Base-by-base conservation (phyloP, 208 protist genomes). In the Strigomonas culicis region DNA sequence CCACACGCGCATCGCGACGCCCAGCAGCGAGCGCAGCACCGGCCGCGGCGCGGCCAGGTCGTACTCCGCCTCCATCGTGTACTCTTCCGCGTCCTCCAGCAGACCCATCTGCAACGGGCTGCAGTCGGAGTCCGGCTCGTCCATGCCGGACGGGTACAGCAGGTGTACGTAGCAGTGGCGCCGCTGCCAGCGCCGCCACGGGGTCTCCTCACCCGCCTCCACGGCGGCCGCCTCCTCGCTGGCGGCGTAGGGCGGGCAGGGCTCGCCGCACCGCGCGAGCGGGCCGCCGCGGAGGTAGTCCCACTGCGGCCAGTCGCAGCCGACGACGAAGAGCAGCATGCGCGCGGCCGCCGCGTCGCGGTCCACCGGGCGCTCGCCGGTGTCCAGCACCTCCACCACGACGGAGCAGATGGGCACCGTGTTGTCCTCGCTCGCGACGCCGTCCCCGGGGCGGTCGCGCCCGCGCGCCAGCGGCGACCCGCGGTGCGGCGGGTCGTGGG, bases 291-390 rank as follows among this genome's bases (percentile, higher is more conserved):
- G 58, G 0, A 77, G 60, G 31, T 72, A 81, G 7, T 75, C 68
- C 71, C 72, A 75, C 71, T 77, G 72, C 43, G 68, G 67, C 62
- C 64, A 66, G 57, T 75, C 68, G 55, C 75, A 81, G 47, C 75
- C 75, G n/a, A 81, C 43, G 19, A 81, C 75, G 49, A 81, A 70
- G 19, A 50, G 10, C 31, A 61, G 31, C 59, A 63, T 24, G 11
- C 46, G 8, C 4, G 19, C 46, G 19, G 21, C 4, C 11, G 4
- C 21, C 11, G 11, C 4, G 46, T 7, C 19, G 19, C 21, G 11
- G 46, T 7, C 19, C 2, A 11, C 39, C 19, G 15, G 4, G 17
- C 31, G 8, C 15, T 30, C 58, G 66, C 47, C 15, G 21, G 22
- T 49, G 41, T 61, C 55, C 27, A 59, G 52, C 59, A 63, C 73